These are phyloP conservation scores for Kappamyces sp. DNA, from an alignment of 192 early-diverging fungal species.

Conservation along the genomic window DNA sequence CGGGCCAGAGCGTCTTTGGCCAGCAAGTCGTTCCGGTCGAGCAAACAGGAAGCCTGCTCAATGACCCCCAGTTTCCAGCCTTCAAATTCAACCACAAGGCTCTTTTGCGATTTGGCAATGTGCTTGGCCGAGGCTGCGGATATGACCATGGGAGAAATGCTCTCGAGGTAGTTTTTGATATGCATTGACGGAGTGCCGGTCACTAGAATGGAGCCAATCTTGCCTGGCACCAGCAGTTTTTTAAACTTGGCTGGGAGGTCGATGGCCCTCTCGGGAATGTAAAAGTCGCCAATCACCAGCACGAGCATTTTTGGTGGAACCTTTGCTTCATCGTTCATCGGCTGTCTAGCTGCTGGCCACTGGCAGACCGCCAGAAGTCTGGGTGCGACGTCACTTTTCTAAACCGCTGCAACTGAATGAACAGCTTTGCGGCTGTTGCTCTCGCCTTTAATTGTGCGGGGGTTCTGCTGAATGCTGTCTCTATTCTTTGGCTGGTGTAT, in stretches of 20 bases:
- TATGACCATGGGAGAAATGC: conserved; percentile 68
- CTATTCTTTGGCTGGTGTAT: too few species aligned
- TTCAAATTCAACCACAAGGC: background rate
- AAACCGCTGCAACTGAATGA: too few species aligned
- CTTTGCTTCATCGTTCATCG: too few species aligned
- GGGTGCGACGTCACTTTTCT: too few species aligned
- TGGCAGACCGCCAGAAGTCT: too few species aligned
- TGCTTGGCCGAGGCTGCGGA: too few species aligned
- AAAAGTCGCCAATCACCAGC: conserved; percentile 87
- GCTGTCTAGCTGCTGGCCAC: too few species aligned
- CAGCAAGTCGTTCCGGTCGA: conserved; percentile 37
- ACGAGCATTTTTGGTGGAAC: conserved; percentile 54
- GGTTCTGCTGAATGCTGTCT: too few species aligned
- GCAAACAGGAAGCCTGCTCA: conserved; percentile 52
- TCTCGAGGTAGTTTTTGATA: conserved; percentile 80
- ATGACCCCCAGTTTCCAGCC: background rate
- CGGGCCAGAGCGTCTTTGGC: conserved; percentile 53
- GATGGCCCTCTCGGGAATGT: conserved; percentile 86
- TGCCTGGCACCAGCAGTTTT: conserved; percentile 84
- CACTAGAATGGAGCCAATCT: conserved; percentile 92
- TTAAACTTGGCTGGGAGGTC: conserved; percentile 89
- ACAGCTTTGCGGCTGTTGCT: too few species aligned
- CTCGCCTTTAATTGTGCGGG: too few species aligned
- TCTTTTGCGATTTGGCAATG: conserved; percentile 28
- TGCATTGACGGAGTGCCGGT: conserved; percentile 85